Percentiles rank a stretch among this genome's conserved stretches.
These are phyloP conservation scores for Aristolochia californica DNA, from an alignment of 164 flowering plant genomes.

Conservation along the genomic window DNA sequence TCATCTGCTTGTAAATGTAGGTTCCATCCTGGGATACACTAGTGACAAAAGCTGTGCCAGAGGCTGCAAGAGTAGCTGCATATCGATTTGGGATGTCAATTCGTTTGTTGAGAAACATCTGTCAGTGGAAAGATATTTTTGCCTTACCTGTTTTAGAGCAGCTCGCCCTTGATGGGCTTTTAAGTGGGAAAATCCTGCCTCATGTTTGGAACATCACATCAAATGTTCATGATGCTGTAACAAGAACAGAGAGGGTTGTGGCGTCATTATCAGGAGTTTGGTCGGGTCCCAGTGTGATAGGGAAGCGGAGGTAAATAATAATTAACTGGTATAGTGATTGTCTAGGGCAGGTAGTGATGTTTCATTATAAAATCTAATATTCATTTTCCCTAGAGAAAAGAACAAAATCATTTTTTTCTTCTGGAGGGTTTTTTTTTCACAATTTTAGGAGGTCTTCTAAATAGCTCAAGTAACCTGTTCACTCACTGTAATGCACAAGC, in stretches of 20 bases:
- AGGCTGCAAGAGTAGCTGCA: conserved; percentile 73
- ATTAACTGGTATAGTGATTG: no score
- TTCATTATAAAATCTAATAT: no score
- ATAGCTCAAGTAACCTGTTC: no score
- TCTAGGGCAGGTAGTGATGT: no score
- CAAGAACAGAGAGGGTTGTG: conserved; percentile 71
- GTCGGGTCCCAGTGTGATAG: conserved; percentile 55
- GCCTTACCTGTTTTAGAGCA: conserved; percentile 59
- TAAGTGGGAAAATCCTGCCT: conserved; percentile 69
- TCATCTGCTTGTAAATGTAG: conserved; percentile 19
- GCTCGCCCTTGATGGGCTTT: conserved; percentile 79
- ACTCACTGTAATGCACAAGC: no score
- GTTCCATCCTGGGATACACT: conserved; percentile 80
- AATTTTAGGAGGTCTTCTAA: no score
- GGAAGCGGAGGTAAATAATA: conserved; percentile 41
- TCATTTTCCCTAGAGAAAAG: no score
- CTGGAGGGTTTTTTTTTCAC: no score
- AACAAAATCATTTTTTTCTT: no score
- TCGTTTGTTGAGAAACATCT: conserved; percentile 77
- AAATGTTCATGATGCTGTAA: conserved; percentile 79
- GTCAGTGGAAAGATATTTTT: conserved; percentile 83
- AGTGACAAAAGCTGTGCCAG: conserved; percentile 67
- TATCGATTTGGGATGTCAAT: conserved; percentile 79
- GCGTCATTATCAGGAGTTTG: conserved; percentile 73
- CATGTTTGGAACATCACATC: conserved; percentile 57